Conservation (phyloP, 495 filamentous ascomycete species). For the Penicillium arizonense region DNA sequence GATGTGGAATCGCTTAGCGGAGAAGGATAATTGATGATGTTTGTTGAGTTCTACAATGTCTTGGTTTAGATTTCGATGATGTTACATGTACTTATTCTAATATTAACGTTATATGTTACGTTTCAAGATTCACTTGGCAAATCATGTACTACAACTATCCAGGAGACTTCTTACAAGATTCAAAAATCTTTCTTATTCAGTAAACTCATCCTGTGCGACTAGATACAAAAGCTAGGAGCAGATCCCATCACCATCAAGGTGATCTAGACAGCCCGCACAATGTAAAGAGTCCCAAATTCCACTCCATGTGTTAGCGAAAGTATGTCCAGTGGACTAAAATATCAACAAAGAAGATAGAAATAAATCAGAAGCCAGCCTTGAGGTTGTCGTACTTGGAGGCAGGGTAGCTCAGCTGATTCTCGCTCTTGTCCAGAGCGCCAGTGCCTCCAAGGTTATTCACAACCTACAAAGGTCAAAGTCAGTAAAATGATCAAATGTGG, state of each 20-base stretch:
- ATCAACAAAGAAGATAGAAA: background rate
- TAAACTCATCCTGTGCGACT: background rate
- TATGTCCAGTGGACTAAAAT: background rate
- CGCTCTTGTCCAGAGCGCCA: constrained; percentile 20
- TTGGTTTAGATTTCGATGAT: no score
- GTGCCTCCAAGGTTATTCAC: constrained; percentile 28
- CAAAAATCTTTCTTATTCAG: no score
- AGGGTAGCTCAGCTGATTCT: constrained; percentile 35
- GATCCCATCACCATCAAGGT: background rate
- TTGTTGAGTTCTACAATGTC: no score
- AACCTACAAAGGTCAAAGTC: constrained; percentile 15
- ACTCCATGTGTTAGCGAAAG: background rate
- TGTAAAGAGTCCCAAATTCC: background rate
- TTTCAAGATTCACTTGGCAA: no score
- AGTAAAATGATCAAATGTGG: background rate
- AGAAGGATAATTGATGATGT: no score
- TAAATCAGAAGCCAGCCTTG: constrained; percentile 19
- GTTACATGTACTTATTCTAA: no score
- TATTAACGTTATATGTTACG: no score
- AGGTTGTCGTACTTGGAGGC: constrained; percentile 34
- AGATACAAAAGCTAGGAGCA: background rate
- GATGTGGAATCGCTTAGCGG: background rate
- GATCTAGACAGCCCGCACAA: background rate
- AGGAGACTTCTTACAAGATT: no score
- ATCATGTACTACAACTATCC: no score